These are phyloP conservation scores for Yamadazyma siamensis DNA, from an alignment of 1,139 yeast genomes.

Conservation along the genomic window DNA sequence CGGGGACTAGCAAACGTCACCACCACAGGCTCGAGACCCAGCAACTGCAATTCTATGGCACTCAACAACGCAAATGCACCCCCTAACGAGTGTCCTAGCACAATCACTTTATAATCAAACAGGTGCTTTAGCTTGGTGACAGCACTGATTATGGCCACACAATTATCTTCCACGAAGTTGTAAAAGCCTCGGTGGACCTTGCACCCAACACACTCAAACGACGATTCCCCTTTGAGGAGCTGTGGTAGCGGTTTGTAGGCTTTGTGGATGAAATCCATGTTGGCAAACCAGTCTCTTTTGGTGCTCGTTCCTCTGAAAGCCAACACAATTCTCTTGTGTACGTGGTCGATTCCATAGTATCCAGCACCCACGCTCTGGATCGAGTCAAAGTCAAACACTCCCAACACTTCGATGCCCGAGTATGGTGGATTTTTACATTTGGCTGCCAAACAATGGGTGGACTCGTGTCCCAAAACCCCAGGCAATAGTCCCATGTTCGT, in stretches of 20 bases:
- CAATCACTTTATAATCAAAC: constrained; percentile 44
- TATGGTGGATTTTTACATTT: constrained; percentile 18
- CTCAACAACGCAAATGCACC: constrained; percentile 66
- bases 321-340: constrained; percentile 32
- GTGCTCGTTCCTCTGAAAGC: constrained; percentile 59
- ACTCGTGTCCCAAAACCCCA: constrained; percentile 22
- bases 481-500: constrained; percentile 24
- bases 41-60: constrained; percentile 53
- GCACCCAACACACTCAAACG: constrained; percentile 44
- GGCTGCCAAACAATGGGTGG: constrained; percentile 19
- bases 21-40: constrained; percentile 52
- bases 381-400: constrained; percentile 37
- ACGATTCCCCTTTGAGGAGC: constrained; percentile 3
- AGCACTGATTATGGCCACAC: constrained; percentile 26
- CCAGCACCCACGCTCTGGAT: constrained; percentile 52
- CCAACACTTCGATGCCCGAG: constrained; percentile 27
- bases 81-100: constrained; percentile 72
- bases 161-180: constrained; percentile 38
- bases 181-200: constrained; percentile 61
- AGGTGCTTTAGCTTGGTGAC: constrained; percentile 27
- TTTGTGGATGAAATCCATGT: constrained; percentile 44
- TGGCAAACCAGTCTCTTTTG: constrained; percentile 55
- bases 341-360: constrained; percentile 41
- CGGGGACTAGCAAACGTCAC: constrained; percentile 61
- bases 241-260: constrained; percentile 31